Evolutionary conservation across 805 yeast species (phyloP).

Genomic region (Vanderwaltozyma polyspora): DNA sequence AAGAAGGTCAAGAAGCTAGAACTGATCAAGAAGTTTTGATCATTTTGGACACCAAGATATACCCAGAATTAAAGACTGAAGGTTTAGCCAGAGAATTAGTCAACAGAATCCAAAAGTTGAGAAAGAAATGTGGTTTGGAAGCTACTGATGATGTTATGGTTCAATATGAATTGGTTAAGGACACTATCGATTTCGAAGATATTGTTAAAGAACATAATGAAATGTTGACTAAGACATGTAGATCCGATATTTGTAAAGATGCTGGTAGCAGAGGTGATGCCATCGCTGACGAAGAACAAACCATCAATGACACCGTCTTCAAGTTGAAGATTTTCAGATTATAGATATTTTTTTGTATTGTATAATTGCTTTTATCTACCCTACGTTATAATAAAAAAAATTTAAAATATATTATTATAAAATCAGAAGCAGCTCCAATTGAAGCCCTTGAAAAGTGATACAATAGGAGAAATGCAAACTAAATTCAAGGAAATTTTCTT

Average conservation of each 20-base stretch:
- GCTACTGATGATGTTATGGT: slow-evolving; percentile 92
- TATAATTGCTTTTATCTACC: background rate
- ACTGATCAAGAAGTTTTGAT: slow-evolving; percentile 82
- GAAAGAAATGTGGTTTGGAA: slow-evolving; percentile 91
- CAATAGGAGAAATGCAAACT: too few species aligned
- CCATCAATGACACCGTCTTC: slow-evolving; percentile 68
- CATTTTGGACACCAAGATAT: slow-evolving; percentile 76
- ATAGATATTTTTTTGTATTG: slow-evolving; percentile 19
- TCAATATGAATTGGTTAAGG: slow-evolving; percentile 56
- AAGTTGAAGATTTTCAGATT: slow-evolving; percentile 66
- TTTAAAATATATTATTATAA: too few species aligned
- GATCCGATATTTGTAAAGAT: slow-evolving; percentile 37
- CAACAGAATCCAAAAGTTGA: slow-evolving; percentile 92
- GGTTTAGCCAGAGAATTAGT: slow-evolving; percentile 94
- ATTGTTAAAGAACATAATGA: slow-evolving; percentile 56
- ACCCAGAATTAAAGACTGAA: slow-evolving; percentile 82
- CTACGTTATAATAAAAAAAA: too few species aligned
- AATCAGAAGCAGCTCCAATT: background rate
- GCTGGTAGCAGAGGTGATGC: slow-evolving; percentile 37
- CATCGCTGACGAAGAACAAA: slow-evolving; percentile 82
- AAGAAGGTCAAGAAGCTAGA: slow-evolving; percentile 74
- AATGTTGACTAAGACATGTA: slow-evolving; percentile 66
- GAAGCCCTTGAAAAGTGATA: too few species aligned
- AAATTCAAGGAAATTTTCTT: too few species aligned
- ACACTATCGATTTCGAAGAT: slow-evolving; percentile 49